These are phyloP conservation scores for Chondrus crispus DNA, from an alignment of 23 red algal species.

Conservation along the genomic window DNA sequence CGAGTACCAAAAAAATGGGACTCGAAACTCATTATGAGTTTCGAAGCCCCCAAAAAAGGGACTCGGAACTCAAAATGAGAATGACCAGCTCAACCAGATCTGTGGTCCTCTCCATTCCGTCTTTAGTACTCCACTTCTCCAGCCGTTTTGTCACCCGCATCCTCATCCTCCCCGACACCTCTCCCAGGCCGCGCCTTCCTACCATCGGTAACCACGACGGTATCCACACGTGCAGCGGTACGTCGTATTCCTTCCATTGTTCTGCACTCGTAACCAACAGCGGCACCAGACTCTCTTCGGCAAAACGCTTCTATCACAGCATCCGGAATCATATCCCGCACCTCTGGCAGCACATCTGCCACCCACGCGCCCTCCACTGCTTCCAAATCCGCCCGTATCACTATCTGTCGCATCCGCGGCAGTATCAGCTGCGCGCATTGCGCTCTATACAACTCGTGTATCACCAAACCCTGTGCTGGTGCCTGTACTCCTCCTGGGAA, in stretches of 20 bases:
- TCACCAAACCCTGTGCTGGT: too few relatives aligned
- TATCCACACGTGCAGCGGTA: constrained; percentile 35
- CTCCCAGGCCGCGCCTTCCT: not conserved
- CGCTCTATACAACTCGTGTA: not conserved
- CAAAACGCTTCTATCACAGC: not conserved
- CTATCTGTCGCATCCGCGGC: not conserved
- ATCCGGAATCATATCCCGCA: constrained; percentile 6
- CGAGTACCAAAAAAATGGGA: too few relatives aligned
- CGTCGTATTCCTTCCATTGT: not conserved
- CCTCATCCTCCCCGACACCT: constrained; percentile 8
- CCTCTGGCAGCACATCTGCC: not conserved
- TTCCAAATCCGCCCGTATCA: constrained; percentile 15
- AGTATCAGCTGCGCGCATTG: not conserved
- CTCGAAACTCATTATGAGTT: too few relatives aligned
- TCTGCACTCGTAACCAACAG: not conserved
- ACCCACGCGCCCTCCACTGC: constrained; percentile 25
- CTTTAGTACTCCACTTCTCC: not conserved
- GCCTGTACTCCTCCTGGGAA: too few relatives aligned
- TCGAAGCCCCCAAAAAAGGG: too few relatives aligned
- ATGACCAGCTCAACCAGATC: constrained; percentile 1
- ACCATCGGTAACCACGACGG: constrained; percentile 28
- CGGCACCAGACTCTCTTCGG: constrained; percentile 27
- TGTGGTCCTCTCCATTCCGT: not conserved
- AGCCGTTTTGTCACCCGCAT: not conserved
- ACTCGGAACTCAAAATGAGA: too few relatives aligned